Conservation (phyloP, 2,329 filamentous ascomycete species). For the Ampelomyces quisqualis region DNA sequence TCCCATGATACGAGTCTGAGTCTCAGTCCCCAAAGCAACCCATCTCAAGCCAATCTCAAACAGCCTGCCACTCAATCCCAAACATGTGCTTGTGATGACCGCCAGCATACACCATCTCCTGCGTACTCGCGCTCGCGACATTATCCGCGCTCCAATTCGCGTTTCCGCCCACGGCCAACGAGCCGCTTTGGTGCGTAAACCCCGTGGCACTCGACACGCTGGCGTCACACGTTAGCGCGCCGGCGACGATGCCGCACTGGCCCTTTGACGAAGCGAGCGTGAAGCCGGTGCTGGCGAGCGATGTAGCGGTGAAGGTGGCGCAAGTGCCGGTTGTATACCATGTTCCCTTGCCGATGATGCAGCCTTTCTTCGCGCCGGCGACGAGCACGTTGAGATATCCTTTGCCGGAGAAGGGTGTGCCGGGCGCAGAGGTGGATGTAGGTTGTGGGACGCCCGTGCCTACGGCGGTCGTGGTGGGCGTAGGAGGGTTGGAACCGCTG, state of each 20-base stretch:
- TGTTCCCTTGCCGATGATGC: slow-evolving; percentile 64
- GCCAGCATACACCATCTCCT: slow-evolving; percentile 49
- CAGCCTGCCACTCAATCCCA: slow-evolving; percentile 44
- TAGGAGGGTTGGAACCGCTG: slow-evolving; percentile 27
- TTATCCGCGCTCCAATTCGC: slow-evolving; percentile 48
- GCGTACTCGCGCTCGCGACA: slow-evolving; percentile 46
- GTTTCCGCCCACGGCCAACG: slow-evolving; percentile 44
- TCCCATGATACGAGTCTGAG: no score
- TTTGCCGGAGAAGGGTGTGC: slow-evolving; percentile 55
- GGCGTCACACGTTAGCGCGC: slow-evolving; percentile 58
- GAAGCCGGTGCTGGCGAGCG: slow-evolving; percentile 34
- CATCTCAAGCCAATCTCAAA: no score
- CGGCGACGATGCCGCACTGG: slow-evolving; percentile 56
- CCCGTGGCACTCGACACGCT: slow-evolving; percentile 47
- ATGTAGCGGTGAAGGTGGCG: slow-evolving; percentile 62
- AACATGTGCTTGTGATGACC: slow-evolving; percentile 36
- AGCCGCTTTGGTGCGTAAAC: slow-evolving; percentile 43
- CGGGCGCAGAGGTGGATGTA: slow-evolving; percentile 39
- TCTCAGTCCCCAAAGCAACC: no score
- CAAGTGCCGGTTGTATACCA: slow-evolving; percentile 70
- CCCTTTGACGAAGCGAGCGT: slow-evolving; percentile 39
- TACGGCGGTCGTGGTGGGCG: slow-evolving; percentile 32
- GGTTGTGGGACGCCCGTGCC: slow-evolving; percentile 25
- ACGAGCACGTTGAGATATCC: slow-evolving; percentile 61
- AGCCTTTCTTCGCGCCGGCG: slow-evolving; percentile 57